Conservation (phyloP, 1,284 basidiomycete species). For the Tausonia pullulans region DNA sequence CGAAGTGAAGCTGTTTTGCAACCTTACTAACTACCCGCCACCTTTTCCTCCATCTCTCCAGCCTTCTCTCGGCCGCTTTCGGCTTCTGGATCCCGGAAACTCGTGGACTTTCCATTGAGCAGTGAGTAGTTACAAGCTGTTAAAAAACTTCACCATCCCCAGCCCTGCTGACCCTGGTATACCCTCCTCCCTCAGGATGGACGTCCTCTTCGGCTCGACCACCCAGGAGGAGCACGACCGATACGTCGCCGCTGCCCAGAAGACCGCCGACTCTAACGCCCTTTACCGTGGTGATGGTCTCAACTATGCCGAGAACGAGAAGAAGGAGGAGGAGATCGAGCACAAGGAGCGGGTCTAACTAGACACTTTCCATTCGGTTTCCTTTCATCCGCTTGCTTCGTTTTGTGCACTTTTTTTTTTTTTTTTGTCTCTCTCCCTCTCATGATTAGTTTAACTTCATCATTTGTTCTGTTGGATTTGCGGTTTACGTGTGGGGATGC, state of each 20-base stretch:
- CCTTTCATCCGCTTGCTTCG: neutral
- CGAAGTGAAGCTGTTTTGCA: neutral
- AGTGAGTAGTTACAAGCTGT: neutral
- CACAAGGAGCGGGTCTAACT: neutral
- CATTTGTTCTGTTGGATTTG: too few species aligned
- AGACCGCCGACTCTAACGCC: neutral
- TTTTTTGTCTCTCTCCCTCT: too few species aligned
- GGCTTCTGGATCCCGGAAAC: conserved; percentile 15
- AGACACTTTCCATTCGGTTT: neutral
- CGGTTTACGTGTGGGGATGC: too few species aligned
- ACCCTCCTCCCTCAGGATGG: neutral
- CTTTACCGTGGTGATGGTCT: neutral
- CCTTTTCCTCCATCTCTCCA: neutral
- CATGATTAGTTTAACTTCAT: too few species aligned
- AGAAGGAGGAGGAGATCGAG: neutral
- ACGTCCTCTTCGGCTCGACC: conserved; percentile 10
- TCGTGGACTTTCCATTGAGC: conserved; percentile 2
- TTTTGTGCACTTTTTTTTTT: neutral
- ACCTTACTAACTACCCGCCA: neutral
- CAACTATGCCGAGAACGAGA: neutral
- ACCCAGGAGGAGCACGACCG: conserved; percentile 9
- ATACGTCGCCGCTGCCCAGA: conserved; percentile 3
- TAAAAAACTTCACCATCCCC: too few species aligned
- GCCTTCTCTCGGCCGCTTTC: conserved; percentile 13
- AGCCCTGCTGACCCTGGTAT: too few species aligned